Conservation (phyloP, 2,329 filamentous ascomycete genomes). For the Leptographium galeiforme region DNA sequence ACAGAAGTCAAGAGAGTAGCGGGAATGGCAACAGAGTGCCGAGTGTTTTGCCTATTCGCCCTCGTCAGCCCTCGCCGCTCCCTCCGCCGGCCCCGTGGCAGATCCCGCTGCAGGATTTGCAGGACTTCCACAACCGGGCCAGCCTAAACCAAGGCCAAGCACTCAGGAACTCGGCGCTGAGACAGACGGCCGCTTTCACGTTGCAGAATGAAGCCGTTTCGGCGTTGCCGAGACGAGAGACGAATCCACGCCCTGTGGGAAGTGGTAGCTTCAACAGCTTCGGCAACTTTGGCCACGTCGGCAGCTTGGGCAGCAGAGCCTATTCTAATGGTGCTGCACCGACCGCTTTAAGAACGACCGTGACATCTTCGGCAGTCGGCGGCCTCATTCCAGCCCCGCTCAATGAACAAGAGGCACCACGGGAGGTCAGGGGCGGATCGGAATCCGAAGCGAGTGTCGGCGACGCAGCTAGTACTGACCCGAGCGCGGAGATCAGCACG, state of each 20-base stretch:
- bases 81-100: neutral
- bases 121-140: neutral
- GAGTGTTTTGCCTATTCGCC: neutral
- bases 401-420: neutral
- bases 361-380: neutral
- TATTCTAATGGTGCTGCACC: too few species aligned
- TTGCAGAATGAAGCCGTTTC: neutral
- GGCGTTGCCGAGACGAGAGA: neutral
- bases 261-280: neutral
- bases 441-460: neutral
- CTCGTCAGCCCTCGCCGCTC: neutral
- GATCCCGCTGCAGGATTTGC: neutral
- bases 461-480: neutral
- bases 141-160: neutral
- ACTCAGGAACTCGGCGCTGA: too few species aligned
- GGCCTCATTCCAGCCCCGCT: neutral
- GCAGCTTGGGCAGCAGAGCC: too few species aligned
- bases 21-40: neutral
- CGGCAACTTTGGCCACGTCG: neutral
- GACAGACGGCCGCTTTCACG: neutral
- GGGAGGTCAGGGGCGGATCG: neutral
- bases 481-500: neutral
- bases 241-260: too few species aligned
- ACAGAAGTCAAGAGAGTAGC: neutral
- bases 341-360: too few species aligned